These are phyloP conservation scores for Dryas drummondii DNA, from an alignment of 306 rosid genomes.

Conservation along the genomic window DNA sequence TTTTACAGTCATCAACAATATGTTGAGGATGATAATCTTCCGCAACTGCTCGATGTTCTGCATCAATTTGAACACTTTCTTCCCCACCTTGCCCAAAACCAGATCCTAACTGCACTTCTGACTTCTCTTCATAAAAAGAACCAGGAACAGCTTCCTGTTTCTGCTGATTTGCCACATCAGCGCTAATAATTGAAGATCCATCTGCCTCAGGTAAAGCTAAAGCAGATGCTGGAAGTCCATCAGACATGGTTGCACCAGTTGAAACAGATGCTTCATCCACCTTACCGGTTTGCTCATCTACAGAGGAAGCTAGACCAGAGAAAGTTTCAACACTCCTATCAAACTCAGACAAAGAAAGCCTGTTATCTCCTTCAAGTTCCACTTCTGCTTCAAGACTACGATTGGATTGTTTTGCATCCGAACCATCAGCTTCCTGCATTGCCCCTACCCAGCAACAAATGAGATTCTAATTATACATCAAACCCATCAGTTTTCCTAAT, in stretches of 20 bases:
- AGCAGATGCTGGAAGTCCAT: conserved; percentile 35
- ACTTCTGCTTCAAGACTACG: conserved; percentile 33
- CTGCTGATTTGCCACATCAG: conserved; percentile 32
- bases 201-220: conserved; percentile 26
- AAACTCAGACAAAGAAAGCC: conserved; percentile 30
- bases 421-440: conserved; percentile 83
- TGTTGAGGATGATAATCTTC: conserved; percentile 36
- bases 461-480: conserved; percentile 69
- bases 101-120: conserved; percentile 31
- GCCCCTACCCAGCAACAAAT: conserved; percentile 87
- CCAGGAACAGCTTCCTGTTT: conserved; percentile 21
- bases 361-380: conserved; percentile 42
- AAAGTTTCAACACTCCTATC: conserved; percentile 37
- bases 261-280: conserved; percentile 42
- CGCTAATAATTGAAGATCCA: conserved; percentile 31
- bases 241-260: conserved; percentile 33
- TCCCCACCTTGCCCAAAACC: conserved; percentile 31
- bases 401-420: conserved; percentile 42
- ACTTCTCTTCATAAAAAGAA: conserved; percentile 37
- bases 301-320: conserved; percentile 31
- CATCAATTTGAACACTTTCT: conserved; percentile 26
- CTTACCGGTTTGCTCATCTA: conserved; percentile 35
- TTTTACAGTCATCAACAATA: conserved; percentile 26
- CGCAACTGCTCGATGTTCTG: conserved; percentile 24
- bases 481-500: conserved; percentile 34